Conservation (phyloP, 2,329 filamentous ascomycete genomes). For the Fusarium decemcellulare region DNA sequence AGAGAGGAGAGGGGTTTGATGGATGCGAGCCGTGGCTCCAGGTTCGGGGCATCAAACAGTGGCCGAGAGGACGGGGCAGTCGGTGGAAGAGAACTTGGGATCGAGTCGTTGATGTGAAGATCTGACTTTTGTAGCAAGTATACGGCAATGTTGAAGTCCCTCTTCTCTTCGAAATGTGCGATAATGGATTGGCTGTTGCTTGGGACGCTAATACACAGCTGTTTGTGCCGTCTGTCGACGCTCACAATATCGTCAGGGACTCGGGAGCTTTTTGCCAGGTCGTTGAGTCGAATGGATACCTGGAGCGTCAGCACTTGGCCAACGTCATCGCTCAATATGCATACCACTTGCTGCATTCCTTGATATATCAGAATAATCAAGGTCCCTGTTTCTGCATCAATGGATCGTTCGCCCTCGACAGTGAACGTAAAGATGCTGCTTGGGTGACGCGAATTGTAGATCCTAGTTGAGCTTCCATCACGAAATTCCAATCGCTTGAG, state of each 20-base stretch:
- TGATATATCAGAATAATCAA: slow-evolving; percentile 48
- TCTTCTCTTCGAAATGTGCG: slow-evolving; percentile 47
- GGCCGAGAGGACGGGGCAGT: background rate
- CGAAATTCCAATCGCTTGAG: slow-evolving; percentile 50
- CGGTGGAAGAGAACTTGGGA: slow-evolving; percentile 11
- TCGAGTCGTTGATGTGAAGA: slow-evolving; percentile 44
- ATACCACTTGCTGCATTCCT: slow-evolving; percentile 46
- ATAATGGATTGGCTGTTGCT: slow-evolving; percentile 44
- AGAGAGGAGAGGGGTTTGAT: slow-evolving; percentile 32
- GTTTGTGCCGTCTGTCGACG: slow-evolving; percentile 33
- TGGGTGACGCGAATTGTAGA: slow-evolving; percentile 40
- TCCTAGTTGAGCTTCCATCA: slow-evolving; percentile 34
- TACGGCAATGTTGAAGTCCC: slow-evolving; percentile 52
- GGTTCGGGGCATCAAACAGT: slow-evolving; percentile 2
- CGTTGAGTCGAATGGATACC: slow-evolving; percentile 50
- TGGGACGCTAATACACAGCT: slow-evolving; percentile 46
- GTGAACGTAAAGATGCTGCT: slow-evolving; percentile 46
- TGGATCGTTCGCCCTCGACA: slow-evolving; percentile 44
- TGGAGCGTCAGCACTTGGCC: slow-evolving; percentile 25
- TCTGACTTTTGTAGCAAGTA: slow-evolving; percentile 51
- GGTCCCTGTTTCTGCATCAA: slow-evolving; percentile 21
- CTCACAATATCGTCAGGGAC: slow-evolving; percentile 35
- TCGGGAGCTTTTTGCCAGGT: slow-evolving; percentile 37
- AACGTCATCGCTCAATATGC: background rate
- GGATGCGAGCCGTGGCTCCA: slow-evolving; percentile 46